Evolutionary conservation across 2,329 filamentous ascomycete species (phyloP), one percentile per base, ranked within the genome.

Genomic region (Fusarium verticillioides): DNA sequence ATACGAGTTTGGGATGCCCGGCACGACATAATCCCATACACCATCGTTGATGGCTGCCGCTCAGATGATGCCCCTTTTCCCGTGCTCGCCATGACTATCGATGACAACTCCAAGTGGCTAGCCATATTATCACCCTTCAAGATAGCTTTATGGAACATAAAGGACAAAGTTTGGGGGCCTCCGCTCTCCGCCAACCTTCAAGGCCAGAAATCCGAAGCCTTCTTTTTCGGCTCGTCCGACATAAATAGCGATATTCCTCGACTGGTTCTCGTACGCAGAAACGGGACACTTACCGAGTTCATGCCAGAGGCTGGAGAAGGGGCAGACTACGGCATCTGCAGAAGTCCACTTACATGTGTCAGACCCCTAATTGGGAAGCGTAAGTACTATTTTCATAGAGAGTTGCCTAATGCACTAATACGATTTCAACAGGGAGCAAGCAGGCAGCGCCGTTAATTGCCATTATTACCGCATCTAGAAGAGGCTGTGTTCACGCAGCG

Each of bases 1-100:
- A 90, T 94, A 19, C 87, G 89, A 21, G 84, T 94, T 3, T 94
- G 92, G 91, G 85, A 91, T 76, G 79, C 90, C 23, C 86, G 85
- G n/a, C 82, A 82, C 10, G 82, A 83, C 5, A 81, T 81, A 8
- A 77, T 76, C 18, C 84, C 81, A 71, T 87, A 86, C 56, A 78
- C 85, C 15, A 75, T 86, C 18, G 76, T 81, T 23, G 82, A 83
- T 32, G 80, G 85, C 26, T 82, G 85, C 63, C 72, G 84, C 65
- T 78, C 82, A 37, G 75, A 83, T 59, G 80, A 82, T 18, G 82
- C 84, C n/a, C 84, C 85, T 1, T 91, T 91, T 66, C 90, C 90
- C 0, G 83, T 94, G 15, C 79, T 91, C 34, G 88, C 89, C 6
- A 86, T 92, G 76, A 86, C 91, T 1, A 87, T 94, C 37, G 91